Conservation (phyloP, 2,329 filamentous ascomycete genomes). For the Botrytis byssoidea region DNA sequence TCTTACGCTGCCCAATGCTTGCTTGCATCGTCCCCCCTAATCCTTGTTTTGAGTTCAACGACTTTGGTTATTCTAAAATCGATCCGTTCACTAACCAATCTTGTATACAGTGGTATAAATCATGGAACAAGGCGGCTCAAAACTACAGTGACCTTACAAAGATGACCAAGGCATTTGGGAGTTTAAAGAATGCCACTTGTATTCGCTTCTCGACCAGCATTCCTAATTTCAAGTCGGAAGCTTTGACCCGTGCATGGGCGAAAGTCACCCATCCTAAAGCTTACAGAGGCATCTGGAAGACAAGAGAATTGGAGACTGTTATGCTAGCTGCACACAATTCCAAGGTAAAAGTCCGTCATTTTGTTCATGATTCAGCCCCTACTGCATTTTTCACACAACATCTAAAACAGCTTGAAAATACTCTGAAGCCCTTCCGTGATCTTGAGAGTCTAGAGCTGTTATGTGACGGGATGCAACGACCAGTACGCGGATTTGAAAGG, state of each 20-base stretch:
- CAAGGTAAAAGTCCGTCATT: neutral
- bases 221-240: neutral
- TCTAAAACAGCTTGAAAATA: neutral
- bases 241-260: neutral
- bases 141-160: neutral
- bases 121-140: neutral
- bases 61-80: neutral
- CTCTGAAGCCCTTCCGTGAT: neutral
- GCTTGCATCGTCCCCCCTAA: neutral
- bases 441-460: neutral
- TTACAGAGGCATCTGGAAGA: neutral
- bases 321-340: neutral
- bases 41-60: neutral
- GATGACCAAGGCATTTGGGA: neutral
- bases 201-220: neutral
- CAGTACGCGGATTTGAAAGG: neutral
- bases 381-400: neutral
- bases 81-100: neutral
- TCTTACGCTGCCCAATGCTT: neutral
- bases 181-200: neutral
- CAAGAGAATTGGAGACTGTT: neutral
- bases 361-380: neutral
- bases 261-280: no score
- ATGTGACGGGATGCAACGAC: no score
- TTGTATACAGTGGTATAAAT: neutral